Evolutionary conservation across 768 basidiomycete species (phyloP).

Genomic region (Naganishia friedmannii): DNA sequence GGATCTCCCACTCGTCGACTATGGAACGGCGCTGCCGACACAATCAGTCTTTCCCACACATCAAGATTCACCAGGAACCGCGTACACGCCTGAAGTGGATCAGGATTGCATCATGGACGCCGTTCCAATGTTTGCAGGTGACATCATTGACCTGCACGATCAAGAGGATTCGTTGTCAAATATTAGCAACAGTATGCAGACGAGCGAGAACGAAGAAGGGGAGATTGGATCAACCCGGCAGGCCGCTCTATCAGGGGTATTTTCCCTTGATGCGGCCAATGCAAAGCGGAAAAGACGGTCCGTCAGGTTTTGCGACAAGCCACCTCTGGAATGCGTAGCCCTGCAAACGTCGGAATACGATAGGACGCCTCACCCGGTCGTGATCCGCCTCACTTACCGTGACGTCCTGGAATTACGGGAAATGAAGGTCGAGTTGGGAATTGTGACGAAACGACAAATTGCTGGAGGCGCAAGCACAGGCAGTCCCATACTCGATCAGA

Average conservation of each 20-base stretch:
- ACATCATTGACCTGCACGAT: slow-evolving; percentile 12
- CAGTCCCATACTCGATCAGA: neutral
- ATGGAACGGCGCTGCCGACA: neutral
- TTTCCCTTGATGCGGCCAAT: neutral
- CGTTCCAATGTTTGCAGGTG: slow-evolving; percentile 1
- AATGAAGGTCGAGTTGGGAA: slow-evolving; percentile 34
- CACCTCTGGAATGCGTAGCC: slow-evolving; percentile 2
- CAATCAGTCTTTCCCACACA: neutral
- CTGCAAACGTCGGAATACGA: slow-evolving; percentile 29
- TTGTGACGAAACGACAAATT: slow-evolving; percentile 29
- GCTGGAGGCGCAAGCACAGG: neutral
- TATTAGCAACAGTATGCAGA: slow-evolving; percentile 16
- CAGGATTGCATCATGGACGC: slow-evolving; percentile 6
- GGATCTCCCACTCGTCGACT: neutral
- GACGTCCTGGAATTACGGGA: slow-evolving; percentile 35
- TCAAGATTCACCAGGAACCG: neutral
- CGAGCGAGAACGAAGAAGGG: slow-evolving; percentile 16
- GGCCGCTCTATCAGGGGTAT: neutral
- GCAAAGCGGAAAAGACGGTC: neutral
- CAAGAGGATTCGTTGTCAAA: slow-evolving; percentile 23
- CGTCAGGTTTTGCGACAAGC: slow-evolving; percentile 1
- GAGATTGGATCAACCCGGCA: neutral
- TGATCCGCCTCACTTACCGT: slow-evolving; percentile 31
- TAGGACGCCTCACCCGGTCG: slow-evolving; percentile 34
- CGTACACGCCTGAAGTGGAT: neutral